Evolutionary conservation across 1,284 basidiomycete species (phyloP).

Genomic region (Tilletia caries): DNA sequence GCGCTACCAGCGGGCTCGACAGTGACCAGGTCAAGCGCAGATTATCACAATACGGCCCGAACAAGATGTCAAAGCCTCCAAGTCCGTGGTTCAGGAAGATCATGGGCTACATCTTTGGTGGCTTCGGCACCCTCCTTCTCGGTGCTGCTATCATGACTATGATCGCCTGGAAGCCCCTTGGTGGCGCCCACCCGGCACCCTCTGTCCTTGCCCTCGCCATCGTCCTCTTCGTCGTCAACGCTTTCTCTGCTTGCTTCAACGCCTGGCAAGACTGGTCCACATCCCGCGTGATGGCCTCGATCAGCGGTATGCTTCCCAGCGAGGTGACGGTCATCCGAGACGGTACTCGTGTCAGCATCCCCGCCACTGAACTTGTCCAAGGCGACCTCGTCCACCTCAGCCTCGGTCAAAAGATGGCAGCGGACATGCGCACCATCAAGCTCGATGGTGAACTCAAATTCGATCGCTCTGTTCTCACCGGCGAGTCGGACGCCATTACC

Average conservation of each 20-base stretch:
- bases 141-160: constrained; percentile 58
- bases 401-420: constrained; percentile 58
- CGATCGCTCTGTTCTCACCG: constrained; percentile 67
- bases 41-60: constrained; percentile 58
- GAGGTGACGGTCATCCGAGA: constrained; percentile 64
- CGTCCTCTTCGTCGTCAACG: constrained; percentile 56
- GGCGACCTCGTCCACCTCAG: constrained; percentile 63
- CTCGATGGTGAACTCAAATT: constrained; percentile 61
- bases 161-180: constrained; percentile 61
- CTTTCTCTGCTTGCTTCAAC: constrained; percentile 58
- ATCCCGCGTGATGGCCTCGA: constrained; percentile 55
- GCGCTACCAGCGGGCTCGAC: constrained; percentile 57
- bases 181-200: constrained; percentile 59
- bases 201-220: constrained; percentile 58
- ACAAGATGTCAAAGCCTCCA: constrained; percentile 59
- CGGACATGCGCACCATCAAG: constrained; percentile 55
- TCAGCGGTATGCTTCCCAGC: constrained; percentile 26
- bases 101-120: constrained; percentile 61
- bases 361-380: constrained; percentile 66
- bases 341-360: constrained; percentile 61
- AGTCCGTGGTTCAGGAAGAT: constrained; percentile 60
- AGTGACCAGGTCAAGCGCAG: constrained; percentile 59
- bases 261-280: constrained; percentile 55
- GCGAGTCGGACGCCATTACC: constrained; percentile 62
- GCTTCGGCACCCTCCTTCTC: constrained; percentile 63